Percentiles rank a stretch among this genome's conserved stretches.
Evolutionary conservation across 2,329 filamentous ascomycete species (phyloP).

Genomic region (Xylariaceae sp.): DNA sequence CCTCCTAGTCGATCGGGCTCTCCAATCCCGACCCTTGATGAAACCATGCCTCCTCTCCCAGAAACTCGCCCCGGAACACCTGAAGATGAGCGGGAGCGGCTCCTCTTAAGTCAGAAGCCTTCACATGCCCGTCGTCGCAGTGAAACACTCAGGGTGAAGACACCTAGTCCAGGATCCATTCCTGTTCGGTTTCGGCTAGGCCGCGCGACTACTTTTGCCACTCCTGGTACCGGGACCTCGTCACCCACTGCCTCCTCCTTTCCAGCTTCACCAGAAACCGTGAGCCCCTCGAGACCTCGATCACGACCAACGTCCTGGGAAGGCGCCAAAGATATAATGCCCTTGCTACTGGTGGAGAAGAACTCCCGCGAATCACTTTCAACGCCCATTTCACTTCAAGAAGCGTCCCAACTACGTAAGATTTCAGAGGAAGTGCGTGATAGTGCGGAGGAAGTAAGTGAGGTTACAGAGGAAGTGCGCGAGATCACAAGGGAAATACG

Average conservation of each 20-base stretch:
- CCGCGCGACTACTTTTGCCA: constrained; percentile 38
- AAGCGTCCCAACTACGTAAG: constrained; percentile 44
- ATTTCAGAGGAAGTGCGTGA: constrained; percentile 4
- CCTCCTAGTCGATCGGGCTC: constrained; percentile 55
- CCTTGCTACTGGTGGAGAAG: constrained; percentile 74
- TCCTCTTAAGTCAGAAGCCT: constrained; percentile 35
- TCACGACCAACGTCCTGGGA: constrained; percentile 58
- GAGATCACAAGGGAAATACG: not conserved
- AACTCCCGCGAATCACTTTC: constrained; percentile 38
- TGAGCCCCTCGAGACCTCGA: constrained; percentile 34
- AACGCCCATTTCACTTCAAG: constrained; percentile 29
- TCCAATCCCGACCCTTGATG: constrained; percentile 34
- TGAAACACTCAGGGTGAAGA: constrained; percentile 45
- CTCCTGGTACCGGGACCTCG: constrained; percentile 23
- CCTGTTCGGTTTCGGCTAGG: constrained; percentile 52
- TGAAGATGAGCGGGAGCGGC: constrained; percentile 38
- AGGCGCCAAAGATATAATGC: constrained; percentile 65
- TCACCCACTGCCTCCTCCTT: constrained; percentile 36
- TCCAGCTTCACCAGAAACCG: constrained; percentile 33
- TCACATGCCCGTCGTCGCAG: constrained; percentile 47
- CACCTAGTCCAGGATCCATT: constrained; percentile 53
- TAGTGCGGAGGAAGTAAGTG: too few relatives aligned
- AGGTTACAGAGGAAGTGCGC: too few relatives aligned
- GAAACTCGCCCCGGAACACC: constrained; percentile 56
- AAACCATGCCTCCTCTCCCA: constrained; percentile 49